Percentiles rank a stretch among this genome's conserved stretches.
Evolutionary conservation across 106 monocot species (phyloP).

Genomic region (Acorus gramineus): DNA sequence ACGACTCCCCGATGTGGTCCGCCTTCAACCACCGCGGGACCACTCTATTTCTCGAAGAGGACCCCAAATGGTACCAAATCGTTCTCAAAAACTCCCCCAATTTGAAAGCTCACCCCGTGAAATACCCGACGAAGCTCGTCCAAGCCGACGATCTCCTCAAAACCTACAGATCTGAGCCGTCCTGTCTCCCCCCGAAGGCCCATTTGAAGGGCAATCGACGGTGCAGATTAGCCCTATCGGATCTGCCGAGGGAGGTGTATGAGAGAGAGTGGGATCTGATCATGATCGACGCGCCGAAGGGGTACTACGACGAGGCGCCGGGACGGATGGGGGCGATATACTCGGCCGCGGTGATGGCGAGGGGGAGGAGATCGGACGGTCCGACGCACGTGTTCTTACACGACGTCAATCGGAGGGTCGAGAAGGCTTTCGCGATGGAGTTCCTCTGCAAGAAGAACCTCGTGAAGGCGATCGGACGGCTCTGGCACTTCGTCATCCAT

Average conservation of each 20-base stretch:
- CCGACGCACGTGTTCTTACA: slow-evolving; percentile 66
- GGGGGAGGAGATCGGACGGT: slow-evolving; percentile 28
- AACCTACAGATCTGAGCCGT: slow-evolving; percentile 19
- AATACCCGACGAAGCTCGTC: slow-evolving; percentile 43
- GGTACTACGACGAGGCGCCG: slow-evolving; percentile 47
- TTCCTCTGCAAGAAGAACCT: slow-evolving; percentile 64
- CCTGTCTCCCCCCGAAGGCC: slow-evolving; percentile 32
- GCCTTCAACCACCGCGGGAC: slow-evolving; percentile 67
- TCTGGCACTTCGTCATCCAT: slow-evolving; percentile 85
- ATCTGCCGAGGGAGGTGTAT: slow-evolving; percentile 48
- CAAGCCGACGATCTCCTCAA: slow-evolving; percentile 36
- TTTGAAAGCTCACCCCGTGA: slow-evolving; percentile 36
- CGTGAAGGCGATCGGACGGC: slow-evolving; percentile 35
- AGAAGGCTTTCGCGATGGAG: slow-evolving; percentile 64
- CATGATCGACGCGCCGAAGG: slow-evolving; percentile 70
- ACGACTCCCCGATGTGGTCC: slow-evolving; percentile 67
- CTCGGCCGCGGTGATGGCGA: slow-evolving; percentile 64
- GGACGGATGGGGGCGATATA: slow-evolving; percentile 79
- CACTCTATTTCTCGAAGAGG: slow-evolving; percentile 91
- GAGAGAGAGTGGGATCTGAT: slow-evolving; percentile 67
- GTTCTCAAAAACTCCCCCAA: slow-evolving; percentile 21
- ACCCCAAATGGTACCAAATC: slow-evolving; percentile 42
- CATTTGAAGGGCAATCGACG: slow-evolving; percentile 24
- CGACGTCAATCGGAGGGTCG: slow-evolving; percentile 63
- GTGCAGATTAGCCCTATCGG: slow-evolving; percentile 42